Evolutionary conservation across 257 asterid species (phyloP).

Genomic region (Nicotiana otophora): DNA sequence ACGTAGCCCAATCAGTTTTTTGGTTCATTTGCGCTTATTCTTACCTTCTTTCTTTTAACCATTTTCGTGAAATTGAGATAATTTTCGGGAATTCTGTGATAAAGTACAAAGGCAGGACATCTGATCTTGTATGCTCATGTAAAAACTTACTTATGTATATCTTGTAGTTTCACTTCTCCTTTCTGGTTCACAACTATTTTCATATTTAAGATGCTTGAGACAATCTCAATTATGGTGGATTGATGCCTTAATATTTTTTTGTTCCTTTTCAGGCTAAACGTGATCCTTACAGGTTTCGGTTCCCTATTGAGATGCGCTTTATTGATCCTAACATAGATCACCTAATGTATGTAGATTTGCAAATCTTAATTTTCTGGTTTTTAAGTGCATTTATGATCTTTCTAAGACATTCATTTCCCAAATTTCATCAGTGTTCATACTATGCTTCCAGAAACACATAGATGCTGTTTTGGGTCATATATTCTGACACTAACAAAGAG

Average conservation of each 20-base stretch:
- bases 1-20: neutral
- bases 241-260: neutral
- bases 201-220: neutral
- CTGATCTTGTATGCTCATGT: neutral
- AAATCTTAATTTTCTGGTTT: constrained; percentile 6
- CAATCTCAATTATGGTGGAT: constrained; percentile 6
- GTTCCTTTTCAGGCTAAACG: constrained; percentile 77
- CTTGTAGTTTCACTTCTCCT: neutral
- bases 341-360: constrained; percentile 52
- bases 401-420: neutral
- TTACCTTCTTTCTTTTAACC: neutral
- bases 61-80: neutral
- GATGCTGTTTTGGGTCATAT: neutral
- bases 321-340: constrained; percentile 92
- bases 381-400: neutral
- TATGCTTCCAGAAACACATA: neutral
- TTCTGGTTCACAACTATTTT: neutral
- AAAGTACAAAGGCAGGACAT: neutral
- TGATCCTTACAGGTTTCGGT: constrained; percentile 89
- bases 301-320: constrained; percentile 93
- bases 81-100: neutral
- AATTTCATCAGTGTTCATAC: neutral
- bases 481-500: neutral
- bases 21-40: neutral
- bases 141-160: neutral